Evolutionary conservation across 805 yeast genomes (phyloP).

Genomic region (Zygosaccharomyces kombuchaensis): DNA sequence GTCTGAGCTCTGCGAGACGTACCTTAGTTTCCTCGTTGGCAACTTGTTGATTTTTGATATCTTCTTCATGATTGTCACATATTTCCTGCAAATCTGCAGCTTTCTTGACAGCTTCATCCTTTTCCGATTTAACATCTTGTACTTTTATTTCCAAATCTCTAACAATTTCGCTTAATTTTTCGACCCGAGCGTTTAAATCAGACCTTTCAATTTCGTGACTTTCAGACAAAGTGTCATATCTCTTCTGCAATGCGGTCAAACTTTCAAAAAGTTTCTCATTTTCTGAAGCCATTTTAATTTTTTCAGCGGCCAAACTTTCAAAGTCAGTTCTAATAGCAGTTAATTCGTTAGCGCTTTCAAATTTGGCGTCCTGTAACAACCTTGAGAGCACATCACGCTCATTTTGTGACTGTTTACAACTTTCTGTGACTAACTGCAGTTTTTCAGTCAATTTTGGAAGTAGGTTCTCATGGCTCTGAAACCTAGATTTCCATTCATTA

Average conservation of each 20-base stretch:
- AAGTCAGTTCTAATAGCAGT: constrained; percentile 6
- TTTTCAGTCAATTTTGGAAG: constrained; percentile 44
- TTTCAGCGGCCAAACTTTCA: constrained; percentile 8
- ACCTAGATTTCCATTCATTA: constrained; percentile 23
- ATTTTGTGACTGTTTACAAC: constrained; percentile 27
- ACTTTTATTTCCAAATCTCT: constrained; percentile 25
- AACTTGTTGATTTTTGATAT: constrained; percentile 4
- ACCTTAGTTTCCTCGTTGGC: background rate
- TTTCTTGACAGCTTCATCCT: constrained; percentile 27
- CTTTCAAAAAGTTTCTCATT: constrained; percentile 6
- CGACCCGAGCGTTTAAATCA: constrained; percentile 10
- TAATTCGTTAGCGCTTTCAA: constrained; percentile 14
- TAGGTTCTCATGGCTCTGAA: constrained; percentile 33
- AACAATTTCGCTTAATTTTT: constrained; percentile 13
- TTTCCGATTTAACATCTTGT: constrained; percentile 29
- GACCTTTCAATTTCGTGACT: constrained; percentile 15
- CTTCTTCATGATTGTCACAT: constrained; percentile 33
- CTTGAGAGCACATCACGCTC: constrained; percentile 24
- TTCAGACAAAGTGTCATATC: background rate
- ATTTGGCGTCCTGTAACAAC: constrained; percentile 11
- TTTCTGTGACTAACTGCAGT: constrained; percentile 40
- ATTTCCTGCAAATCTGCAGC: constrained; percentile 22
- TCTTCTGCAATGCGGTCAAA: background rate
- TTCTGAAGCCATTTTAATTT: constrained; percentile 9
- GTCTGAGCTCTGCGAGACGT: background rate